phyloP scores from a whole-genome alignment of 2,329 filamentous ascomycete species.

The Esteya vermicola region DNA sequence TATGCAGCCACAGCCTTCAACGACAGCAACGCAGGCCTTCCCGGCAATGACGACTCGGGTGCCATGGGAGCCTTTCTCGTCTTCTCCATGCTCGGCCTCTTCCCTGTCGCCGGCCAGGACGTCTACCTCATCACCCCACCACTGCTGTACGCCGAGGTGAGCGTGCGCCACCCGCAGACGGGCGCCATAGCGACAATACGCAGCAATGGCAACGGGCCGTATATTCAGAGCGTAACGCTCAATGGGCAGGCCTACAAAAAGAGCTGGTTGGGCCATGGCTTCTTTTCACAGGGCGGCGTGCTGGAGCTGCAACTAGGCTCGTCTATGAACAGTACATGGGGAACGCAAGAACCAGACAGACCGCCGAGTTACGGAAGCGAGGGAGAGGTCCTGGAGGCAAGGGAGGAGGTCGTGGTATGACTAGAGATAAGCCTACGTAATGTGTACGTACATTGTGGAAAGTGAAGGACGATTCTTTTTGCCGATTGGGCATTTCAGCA shows the following conservation, averaged over 20 bases:
- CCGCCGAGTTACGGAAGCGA: constrained; percentile 7
- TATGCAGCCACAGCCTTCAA: constrained; percentile 50
- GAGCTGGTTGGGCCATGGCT: constrained; percentile 48
- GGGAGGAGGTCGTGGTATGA: background rate
- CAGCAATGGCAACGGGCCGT: constrained; percentile 39
- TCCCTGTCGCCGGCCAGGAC: constrained; percentile 40
- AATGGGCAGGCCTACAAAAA: constrained; percentile 38
- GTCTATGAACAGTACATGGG: constrained; percentile 35
- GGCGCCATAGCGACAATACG: constrained; percentile 37
- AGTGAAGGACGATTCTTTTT: too few species aligned
- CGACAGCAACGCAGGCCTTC: constrained; percentile 38
- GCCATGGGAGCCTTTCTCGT: constrained; percentile 42
- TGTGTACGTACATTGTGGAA: too few species aligned
- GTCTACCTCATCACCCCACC: constrained; percentile 44
- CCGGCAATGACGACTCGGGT: constrained; percentile 47
- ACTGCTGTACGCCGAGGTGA: constrained; percentile 35
- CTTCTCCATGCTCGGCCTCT: constrained; percentile 41
- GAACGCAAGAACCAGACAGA: constrained; percentile 20
- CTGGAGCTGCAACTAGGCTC: constrained; percentile 38
- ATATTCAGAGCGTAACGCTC: constrained; percentile 24
- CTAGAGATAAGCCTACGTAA: too few species aligned
- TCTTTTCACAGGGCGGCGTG: constrained; percentile 41
- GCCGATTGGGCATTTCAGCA: too few species aligned
- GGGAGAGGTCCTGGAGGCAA: background rate
- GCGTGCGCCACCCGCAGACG: constrained; percentile 29